Percentiles rank a stretch among this genome's conserved stretches.
Evolutionary conservation across 495 filamentous ascomycete species (phyloP).

Genomic region (Neohortaea acidophila): DNA sequence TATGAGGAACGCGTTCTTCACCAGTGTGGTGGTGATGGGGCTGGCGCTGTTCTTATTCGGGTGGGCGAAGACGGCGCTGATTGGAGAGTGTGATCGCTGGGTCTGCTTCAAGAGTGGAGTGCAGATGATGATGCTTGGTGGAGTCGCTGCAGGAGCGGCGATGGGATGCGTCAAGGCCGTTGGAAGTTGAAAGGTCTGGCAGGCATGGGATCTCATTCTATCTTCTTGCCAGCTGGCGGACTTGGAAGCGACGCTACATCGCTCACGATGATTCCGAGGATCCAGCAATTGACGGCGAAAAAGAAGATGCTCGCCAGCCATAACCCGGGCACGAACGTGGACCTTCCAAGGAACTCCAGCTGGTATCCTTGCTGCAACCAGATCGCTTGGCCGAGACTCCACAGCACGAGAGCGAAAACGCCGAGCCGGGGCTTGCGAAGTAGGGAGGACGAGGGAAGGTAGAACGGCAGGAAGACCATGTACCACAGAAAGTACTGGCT

Average conservation of each 20-base stretch:
- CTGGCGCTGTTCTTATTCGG: conserved; percentile 59
- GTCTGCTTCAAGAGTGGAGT: conserved; percentile 33
- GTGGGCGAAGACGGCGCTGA: conserved; percentile 47
- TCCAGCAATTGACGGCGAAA: conserved; percentile 75
- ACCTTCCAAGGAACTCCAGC: conserved; percentile 77
- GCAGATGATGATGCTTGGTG: conserved; percentile 53
- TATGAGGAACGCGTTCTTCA: conserved; percentile 39
- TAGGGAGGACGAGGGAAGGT: conserved; percentile 66
- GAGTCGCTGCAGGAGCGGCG: conserved; percentile 47
- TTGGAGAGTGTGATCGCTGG: conserved; percentile 33
- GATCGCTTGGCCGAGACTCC: conserved; percentile 54
- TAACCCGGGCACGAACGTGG: conserved; percentile 71
- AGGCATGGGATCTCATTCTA: background rate
- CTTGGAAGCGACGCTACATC: conserved; percentile 40
- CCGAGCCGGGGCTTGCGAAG: conserved; percentile 44
- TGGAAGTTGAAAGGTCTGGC: conserved; percentile 20
- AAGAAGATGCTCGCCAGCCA: conserved; percentile 62
- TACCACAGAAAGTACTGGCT: conserved; percentile 99
- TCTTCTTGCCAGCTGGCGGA: background rate
- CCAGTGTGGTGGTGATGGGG: conserved; percentile 56
- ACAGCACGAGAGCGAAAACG: conserved; percentile 45
- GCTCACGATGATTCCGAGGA: conserved; percentile 59
- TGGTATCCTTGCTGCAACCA: conserved; percentile 85
- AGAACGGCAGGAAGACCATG: conserved; percentile 78
- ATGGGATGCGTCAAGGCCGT: conserved; percentile 50